A percentile compares a stretch with the other conserved stretches of the same genome.
These are phyloP conservation scores for Chenopodium suecicum DNA, from an alignment of 148 eudicot genomes.

Conservation along the genomic window DNA sequence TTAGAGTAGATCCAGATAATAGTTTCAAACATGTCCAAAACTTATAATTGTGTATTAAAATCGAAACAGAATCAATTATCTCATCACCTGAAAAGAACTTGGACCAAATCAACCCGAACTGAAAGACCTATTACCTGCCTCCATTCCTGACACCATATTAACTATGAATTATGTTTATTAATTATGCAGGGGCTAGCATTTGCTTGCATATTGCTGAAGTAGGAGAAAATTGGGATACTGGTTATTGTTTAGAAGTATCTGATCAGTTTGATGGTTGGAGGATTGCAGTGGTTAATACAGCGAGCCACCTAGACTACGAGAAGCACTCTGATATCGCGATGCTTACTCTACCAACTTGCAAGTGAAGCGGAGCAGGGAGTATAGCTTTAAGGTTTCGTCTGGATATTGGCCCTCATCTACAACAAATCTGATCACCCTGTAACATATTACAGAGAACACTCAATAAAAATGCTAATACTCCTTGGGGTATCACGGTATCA, in stretches of 20 bases:
- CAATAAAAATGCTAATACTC: background rate
- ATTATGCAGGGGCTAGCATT: background rate
- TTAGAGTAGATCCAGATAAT: too few relatives aligned
- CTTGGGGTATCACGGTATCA: background rate
- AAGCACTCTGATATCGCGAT: background rate
- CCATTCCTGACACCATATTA: background rate
- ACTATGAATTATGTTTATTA: background rate
- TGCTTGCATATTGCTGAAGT: background rate
- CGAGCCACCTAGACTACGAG: background rate
- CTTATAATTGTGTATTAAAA: too few relatives aligned
- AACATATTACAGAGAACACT: background rate
- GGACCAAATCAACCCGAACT: background rate
- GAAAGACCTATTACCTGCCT: background rate
- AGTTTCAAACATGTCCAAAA: too few relatives aligned
- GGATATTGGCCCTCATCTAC: background rate
- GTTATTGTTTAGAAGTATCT: background rate
- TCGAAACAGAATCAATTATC: background rate
- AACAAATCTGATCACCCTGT: background rate
- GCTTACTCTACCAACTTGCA: background rate
- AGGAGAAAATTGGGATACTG: background rate
- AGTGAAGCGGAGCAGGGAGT: background rate
- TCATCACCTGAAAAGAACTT: background rate
- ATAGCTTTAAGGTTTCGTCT: background rate
- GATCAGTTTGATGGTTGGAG: background rate
- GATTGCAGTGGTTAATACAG: background rate